A percentile compares a stretch with the other conserved stretches of the same genome.
Conservation (phyloP, 1,284 basidiomycete genomes). For the Lentinula novae-zelandiae region DNA sequence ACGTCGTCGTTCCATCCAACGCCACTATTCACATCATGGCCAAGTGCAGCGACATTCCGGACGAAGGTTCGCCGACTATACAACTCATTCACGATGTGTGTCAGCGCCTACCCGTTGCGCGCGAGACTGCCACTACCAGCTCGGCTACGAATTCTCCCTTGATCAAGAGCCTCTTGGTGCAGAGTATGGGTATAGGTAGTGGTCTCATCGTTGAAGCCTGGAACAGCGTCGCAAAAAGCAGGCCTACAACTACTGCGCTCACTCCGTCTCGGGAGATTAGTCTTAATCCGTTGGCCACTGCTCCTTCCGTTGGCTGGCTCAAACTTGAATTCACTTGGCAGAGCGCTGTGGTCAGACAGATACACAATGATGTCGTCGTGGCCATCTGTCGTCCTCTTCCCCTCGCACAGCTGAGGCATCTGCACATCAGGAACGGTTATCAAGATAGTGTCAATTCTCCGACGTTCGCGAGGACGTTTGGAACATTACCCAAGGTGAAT, state of each 20-base stretch:
- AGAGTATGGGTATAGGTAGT: not conserved
- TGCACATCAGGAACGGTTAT: slow-evolving; percentile 7
- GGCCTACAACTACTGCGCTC: too few species aligned
- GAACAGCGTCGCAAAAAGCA: not conserved
- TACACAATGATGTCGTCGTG: not conserved
- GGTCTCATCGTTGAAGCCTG: slow-evolving; percentile 4
- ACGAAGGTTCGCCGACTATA: not conserved
- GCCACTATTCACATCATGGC: slow-evolving; percentile 18
- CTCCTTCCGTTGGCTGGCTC: not conserved
- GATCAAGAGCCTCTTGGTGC: slow-evolving; percentile 6
- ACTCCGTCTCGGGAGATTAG: not conserved
- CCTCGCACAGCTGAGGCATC: not conserved
- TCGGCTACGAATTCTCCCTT: not conserved
- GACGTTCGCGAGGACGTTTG: slow-evolving; percentile 8
- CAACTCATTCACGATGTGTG: not conserved
- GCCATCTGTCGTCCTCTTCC: slow-evolving; percentile 9
- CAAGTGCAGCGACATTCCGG: slow-evolving; percentile 15
- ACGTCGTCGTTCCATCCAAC: slow-evolving; percentile 17
- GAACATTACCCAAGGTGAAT: slow-evolving; percentile 7
- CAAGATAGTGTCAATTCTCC: slow-evolving; percentile 1
- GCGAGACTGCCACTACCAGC: not conserved
- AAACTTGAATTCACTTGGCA: slow-evolving; percentile 3
- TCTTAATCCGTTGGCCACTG: not conserved
- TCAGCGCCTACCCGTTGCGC: not conserved
- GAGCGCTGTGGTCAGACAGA: not conserved